These are phyloP conservation scores for Aureobasidium subglaciale DNA, from an alignment of 2,329 filamentous ascomycete genomes.

Conservation along the genomic window DNA sequence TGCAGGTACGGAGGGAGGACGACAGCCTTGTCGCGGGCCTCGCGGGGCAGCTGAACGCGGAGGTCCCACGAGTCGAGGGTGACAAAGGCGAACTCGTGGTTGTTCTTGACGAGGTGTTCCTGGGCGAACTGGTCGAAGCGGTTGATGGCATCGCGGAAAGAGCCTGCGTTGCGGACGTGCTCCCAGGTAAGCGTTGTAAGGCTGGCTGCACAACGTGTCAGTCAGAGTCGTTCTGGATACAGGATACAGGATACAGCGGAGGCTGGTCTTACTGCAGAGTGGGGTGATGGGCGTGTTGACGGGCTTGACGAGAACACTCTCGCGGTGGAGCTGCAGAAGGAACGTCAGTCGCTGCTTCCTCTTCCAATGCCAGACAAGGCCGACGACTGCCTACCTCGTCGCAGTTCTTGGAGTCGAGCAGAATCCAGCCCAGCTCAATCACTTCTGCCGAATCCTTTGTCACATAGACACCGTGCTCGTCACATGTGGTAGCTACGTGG, in stretches of 20 bases:
- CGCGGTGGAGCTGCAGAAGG: slow-evolving; percentile 68
- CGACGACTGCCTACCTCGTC: slow-evolving; percentile 63
- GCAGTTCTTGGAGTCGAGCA: slow-evolving; percentile 82
- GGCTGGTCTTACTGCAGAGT: slow-evolving; percentile 77
- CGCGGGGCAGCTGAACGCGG: slow-evolving; percentile 90
- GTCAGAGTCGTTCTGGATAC: slow-evolving; percentile 19
- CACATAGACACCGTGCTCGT: slow-evolving; percentile 98
- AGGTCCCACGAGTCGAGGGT: slow-evolving; percentile 98
- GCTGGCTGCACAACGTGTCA: slow-evolving; percentile 59
- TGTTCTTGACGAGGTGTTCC: slow-evolving; percentile 83
- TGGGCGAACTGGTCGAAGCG: slow-evolving; percentile 90
- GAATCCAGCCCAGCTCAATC: slow-evolving; percentile 97
- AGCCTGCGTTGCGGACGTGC: slow-evolving; percentile 93
- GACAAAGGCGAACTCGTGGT: slow-evolving; percentile 95
- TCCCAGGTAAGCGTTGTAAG: slow-evolving; percentile 98
- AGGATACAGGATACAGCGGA: no score
- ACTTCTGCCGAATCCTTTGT: slow-evolving; percentile 99
- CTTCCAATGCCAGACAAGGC: background rate
- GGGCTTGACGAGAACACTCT: slow-evolving; percentile 94
- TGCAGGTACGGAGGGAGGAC: slow-evolving; percentile 94
- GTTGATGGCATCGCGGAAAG: slow-evolving; percentile 93
- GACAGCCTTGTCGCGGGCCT: slow-evolving; percentile 96
- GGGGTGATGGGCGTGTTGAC: slow-evolving; percentile 98
- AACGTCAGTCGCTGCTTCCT: slow-evolving; percentile 8
- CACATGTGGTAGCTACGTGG: slow-evolving; percentile 96